Evolutionary conservation across 1,139 yeast genomes (phyloP).

Genomic region (Geotrichum europaeum): DNA sequence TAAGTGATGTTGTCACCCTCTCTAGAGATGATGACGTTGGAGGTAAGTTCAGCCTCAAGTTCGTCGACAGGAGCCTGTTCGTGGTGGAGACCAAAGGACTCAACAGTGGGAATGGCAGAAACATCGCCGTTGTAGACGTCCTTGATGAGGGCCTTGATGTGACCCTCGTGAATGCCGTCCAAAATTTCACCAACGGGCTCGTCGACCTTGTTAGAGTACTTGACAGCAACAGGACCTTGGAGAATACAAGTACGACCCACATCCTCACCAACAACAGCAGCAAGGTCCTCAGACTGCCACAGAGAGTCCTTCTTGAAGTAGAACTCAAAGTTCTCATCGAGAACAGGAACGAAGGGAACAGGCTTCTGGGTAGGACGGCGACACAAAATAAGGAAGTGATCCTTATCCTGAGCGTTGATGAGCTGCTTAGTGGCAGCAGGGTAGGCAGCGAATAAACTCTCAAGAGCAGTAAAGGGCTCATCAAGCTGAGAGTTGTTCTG

Average conservation of each 20-base stretch:
- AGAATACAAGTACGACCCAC: constrained; percentile 97
- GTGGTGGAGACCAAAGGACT: constrained; percentile 73
- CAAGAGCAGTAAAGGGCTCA: constrained; percentile 56
- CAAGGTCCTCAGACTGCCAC: constrained; percentile 98
- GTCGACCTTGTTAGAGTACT: constrained; percentile 75
- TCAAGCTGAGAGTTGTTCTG: constrained; percentile 68
- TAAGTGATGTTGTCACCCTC: constrained; percentile 40
- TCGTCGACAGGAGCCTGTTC: constrained; percentile 31
- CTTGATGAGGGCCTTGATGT: constrained; percentile 59
- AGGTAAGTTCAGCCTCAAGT: constrained; percentile 34
- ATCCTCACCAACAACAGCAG: constrained; percentile 91
- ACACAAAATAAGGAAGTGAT: constrained; percentile 80
- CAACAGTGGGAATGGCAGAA: constrained; percentile 75
- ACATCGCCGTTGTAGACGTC: constrained; percentile 68
- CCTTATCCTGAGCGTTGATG: constrained; percentile 92
- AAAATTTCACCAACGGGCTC: constrained; percentile 90
- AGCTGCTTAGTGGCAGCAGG: constrained; percentile 74
- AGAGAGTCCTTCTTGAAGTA: constrained; percentile 97
- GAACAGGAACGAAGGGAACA: constrained; percentile 92
- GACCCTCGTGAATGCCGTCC: constrained; percentile 87
- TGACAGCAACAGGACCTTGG: constrained; percentile 98
- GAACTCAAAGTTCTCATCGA: constrained; percentile 89
- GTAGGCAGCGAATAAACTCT: constrained; percentile 57
- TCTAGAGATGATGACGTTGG: constrained; percentile 35
- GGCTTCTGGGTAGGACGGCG: constrained; percentile 88